Base-by-base conservation (phyloP, 805 yeast genomes). In the Ogataea pilisensis region DNA sequence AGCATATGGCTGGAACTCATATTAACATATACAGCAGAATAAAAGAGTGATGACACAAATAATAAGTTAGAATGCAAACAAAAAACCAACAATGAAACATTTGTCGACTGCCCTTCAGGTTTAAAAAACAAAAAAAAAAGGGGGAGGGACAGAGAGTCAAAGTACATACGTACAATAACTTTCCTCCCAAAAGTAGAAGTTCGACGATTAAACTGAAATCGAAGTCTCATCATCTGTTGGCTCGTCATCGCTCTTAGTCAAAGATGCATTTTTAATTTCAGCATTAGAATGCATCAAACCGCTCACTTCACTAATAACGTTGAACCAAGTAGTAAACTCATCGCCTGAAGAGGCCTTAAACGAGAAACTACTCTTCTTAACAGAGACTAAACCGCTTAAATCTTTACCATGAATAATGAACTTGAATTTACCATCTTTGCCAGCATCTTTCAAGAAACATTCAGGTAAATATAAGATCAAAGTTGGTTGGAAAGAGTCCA, bases 281-380 rank as follows among this genome's bases (percentile, higher is more conserved):
- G 41, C 49, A 13, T 41, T 48, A 3, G 45, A 21, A n/a, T 38
- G 34, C 51, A 48, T 45, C 33, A 53, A 39, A 8, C 64, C 65
- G 35, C 57, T 55, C 2, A 53, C 57, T 43, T 55, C 61, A 22
- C 56, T 45, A n/a, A 64, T 42, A 8, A 57, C 74, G 19, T 60
- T 63, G 53, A 68, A 69, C 81, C 81, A 75, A 7, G 63, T 60
- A 32, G 52, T 51, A 49, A 70, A 58, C 45, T 76, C 81, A 35
- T 65, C 71, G 28, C 63, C 59, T 8, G 75, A 65, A 26, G 63
- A 49, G 6, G 80, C 67, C 52, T 68, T 67, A 51, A 75, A 71
- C 8, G 58, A 49, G 45, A 57, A 64, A 7, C 38, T 55, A 31
- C 56, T 62, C 43, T 59, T 60, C 5, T 60, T 52, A 32, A 55